Evolutionary conservation across 208 protist species (phyloP).

Genomic region (Porcisia hertigi): DNA sequence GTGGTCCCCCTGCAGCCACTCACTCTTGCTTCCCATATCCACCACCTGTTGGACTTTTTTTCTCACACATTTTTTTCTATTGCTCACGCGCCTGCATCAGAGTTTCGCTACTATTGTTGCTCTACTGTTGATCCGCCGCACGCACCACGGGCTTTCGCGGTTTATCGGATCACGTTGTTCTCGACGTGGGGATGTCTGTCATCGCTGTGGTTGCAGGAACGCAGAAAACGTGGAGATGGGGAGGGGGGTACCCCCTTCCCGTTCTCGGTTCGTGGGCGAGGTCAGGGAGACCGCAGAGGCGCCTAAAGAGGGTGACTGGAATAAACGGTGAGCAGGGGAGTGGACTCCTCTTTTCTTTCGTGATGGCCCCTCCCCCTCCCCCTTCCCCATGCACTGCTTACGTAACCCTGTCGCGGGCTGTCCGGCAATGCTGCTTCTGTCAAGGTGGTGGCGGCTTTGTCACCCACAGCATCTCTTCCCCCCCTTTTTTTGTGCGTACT

Average conservation of each 20-base stretch:
- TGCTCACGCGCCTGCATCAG: background rate
- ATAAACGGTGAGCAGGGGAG: too few relatives aligned
- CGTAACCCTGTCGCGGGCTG: background rate
- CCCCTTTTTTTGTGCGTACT: background rate
- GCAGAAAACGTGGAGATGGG: too few relatives aligned
- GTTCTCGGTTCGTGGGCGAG: background rate
- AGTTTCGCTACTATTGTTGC: background rate
- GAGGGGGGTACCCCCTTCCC: too few relatives aligned
- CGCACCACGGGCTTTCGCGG: background rate
- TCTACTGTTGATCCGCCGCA: background rate
- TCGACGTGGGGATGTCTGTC: background rate
- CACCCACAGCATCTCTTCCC: background rate
- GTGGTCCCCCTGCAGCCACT: background rate
- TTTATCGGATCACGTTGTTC: background rate
- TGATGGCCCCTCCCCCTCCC: background rate
- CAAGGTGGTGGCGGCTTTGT: background rate
- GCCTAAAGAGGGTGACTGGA: background rate
- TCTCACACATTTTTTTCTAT: background rate
- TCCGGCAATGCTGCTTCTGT: background rate
- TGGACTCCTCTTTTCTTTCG: background rate
- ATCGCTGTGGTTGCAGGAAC: too few relatives aligned
- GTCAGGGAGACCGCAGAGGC: background rate
- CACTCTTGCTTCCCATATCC: background rate
- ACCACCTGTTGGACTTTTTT: background rate
- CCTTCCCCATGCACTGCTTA: background rate